Base-by-base conservation (phyloP, 805 yeast species). In the Henningerozyma blattae region DNA sequence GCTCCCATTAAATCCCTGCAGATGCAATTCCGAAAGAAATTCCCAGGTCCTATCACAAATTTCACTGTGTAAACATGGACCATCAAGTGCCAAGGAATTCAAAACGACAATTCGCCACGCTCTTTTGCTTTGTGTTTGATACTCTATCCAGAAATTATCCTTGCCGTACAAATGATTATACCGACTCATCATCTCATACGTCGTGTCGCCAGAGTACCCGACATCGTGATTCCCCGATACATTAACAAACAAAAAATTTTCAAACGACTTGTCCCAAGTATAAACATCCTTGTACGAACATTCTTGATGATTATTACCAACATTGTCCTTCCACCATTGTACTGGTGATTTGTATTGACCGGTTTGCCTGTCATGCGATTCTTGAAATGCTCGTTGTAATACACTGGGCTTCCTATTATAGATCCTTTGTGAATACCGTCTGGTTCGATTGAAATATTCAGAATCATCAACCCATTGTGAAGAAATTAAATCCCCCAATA, bases 201-300 rank as follows among this genome's bases (percentile, higher is more conserved):
- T 86, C 28, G 94, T 84, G 56, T 89, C 98, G 1, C 97, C 97
- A 32, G 82, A 72, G 53, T 89, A 87, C 0, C 98, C 97, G 29
- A 89, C 75, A 55, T 89, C 98, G 53, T 89, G 98, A 54, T 89
- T 89, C 1, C 98, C 98, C 2, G 94, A 77, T 31, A 91, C 62
- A 52, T 91, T 91, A 41, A 85, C 68, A 49, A 87, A 73, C 27
- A 82, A 58, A 9, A 84, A 86, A 38, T 72, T 74, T 24, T 68
- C 65, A 18, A 58, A 46, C 18, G 56, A 52, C 18, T 66, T 47
- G 25, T 66, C 62, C 93, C 93, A 82, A 47, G 77, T 80, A 42
- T 72, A 72, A 6, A 77, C 70, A 51, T 80, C 73, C 32, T 59
- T 55, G 48, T 68, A 77, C 52, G 29, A 13, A 32, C 30, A 13